Evolutionary conservation across 2,329 filamentous ascomycete species (phyloP).

Genomic region (Colletotrichum melonis): DNA sequence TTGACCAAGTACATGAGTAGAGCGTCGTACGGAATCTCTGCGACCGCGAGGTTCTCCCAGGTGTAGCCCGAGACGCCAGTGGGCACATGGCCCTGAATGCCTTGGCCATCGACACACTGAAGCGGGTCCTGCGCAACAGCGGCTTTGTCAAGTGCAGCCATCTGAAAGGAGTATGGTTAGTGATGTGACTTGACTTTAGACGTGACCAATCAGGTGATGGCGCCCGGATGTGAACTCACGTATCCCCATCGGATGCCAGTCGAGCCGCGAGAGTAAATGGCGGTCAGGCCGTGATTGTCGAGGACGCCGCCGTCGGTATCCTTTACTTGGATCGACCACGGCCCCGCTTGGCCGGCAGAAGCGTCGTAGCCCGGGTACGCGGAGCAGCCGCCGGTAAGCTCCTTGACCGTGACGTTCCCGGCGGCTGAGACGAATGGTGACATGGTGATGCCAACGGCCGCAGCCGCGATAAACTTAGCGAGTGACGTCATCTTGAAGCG

Average conservation of each 20-base stretch:
- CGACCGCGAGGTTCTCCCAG: slow-evolving; percentile 15
- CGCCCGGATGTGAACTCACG: neutral
- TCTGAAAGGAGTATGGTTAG: slow-evolving; percentile 2
- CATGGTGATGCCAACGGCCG: neutral
- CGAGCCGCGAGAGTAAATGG: slow-evolving; percentile 10
- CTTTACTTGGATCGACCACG: slow-evolving; percentile 9
- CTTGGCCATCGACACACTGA: slow-evolving; percentile 2
- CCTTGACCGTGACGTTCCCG: neutral
- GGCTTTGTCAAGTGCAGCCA: slow-evolving; percentile 15
- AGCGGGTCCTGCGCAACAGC: slow-evolving; percentile 7
- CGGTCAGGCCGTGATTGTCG: slow-evolving; percentile 1
- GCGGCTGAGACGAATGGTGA: neutral
- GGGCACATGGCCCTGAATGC: slow-evolving; percentile 1
- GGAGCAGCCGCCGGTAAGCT: slow-evolving; percentile 15
- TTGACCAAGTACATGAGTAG: slow-evolving; percentile 18
- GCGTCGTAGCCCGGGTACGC: slow-evolving; percentile 11
- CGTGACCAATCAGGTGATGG: neutral
- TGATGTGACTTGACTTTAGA: neutral
- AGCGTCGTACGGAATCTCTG: slow-evolving; percentile 19
- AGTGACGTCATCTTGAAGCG: neutral
- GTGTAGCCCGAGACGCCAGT: slow-evolving; percentile 14
- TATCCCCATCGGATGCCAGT: slow-evolving; percentile 16
- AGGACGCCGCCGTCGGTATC: neutral
- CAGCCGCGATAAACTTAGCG: neutral
- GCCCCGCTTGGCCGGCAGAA: slow-evolving; percentile 13